Evolutionary conservation across 306 rosid species (phyloP).

Genomic region (Alnus rubra): DNA sequence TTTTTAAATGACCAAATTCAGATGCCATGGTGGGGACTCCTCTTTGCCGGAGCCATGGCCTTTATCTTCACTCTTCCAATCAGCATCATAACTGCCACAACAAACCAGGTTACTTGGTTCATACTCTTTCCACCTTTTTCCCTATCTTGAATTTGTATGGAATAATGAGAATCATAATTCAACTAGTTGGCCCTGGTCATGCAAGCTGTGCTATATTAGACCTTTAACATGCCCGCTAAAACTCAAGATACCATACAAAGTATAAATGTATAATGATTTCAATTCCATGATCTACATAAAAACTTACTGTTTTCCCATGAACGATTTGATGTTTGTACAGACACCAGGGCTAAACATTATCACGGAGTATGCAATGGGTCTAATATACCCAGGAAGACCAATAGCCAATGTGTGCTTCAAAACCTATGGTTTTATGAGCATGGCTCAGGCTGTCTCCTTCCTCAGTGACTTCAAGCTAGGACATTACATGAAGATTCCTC

Average conservation of each 20-base stretch:
- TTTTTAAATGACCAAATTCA: slow-evolving; percentile 71
- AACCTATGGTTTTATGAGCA: slow-evolving; percentile 77
- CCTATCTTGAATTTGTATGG: neutral
- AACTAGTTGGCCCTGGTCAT: no score
- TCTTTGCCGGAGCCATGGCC: slow-evolving; percentile 66
- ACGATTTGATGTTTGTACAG: slow-evolving; percentile 33
- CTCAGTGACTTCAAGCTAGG: slow-evolving; percentile 88
- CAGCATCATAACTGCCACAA: slow-evolving; percentile 88
- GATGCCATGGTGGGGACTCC: slow-evolving; percentile 93
- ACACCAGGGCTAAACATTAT: slow-evolving; percentile 77
- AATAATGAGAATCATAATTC: no score
- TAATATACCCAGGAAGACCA: slow-evolving; percentile 74
- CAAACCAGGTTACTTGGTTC: slow-evolving; percentile 63
- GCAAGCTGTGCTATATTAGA: no score
- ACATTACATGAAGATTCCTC: slow-evolving; percentile 92
- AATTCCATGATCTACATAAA: neutral
- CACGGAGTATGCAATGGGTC: slow-evolving; percentile 79
- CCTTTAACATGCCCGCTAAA: no score
- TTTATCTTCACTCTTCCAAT: slow-evolving; percentile 77
- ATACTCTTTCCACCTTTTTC: neutral
- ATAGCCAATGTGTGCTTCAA: slow-evolving; percentile 93
- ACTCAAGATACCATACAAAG: no score
- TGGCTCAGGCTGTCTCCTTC: slow-evolving; percentile 83
- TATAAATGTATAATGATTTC: neutral
- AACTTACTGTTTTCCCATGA: neutral